Conservation (phyloP, 768 basidiomycete genomes). For the Tremella fuciformis region DNA sequence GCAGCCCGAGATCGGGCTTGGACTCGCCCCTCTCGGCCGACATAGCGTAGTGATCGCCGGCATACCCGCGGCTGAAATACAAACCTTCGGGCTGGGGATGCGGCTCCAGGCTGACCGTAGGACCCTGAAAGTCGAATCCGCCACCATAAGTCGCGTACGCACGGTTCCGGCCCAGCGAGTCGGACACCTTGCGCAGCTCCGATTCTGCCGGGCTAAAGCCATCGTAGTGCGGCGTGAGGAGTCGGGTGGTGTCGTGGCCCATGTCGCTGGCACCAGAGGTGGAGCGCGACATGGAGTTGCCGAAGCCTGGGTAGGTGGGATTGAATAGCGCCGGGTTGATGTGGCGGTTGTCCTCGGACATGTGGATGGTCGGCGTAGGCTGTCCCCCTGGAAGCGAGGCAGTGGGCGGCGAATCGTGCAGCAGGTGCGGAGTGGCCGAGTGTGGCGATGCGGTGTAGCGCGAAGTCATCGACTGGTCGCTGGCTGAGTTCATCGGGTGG, state of each 20-base stretch:
- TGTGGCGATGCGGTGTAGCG: slow-evolving; percentile 45
- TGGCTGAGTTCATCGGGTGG: slow-evolving; percentile 43
- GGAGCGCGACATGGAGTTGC: slow-evolving; percentile 41
- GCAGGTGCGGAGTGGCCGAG: slow-evolving; percentile 14
- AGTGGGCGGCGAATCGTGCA: slow-evolving; percentile 24
- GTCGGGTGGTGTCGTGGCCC: slow-evolving; percentile 20
- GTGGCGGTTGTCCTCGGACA: slow-evolving; percentile 15
- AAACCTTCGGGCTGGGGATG: slow-evolving; percentile 35
- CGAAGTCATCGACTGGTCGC: slow-evolving; percentile 34
- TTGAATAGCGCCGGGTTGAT: slow-evolving; percentile 40
- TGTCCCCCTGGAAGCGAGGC: slow-evolving; percentile 13
- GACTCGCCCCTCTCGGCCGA: slow-evolving; percentile 29
- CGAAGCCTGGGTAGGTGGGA: slow-evolving; percentile 15
- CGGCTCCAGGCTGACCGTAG: slow-evolving; percentile 9
- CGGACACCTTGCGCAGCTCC: slow-evolving; percentile 43
- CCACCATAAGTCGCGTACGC: not conserved
- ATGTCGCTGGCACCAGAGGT: slow-evolving; percentile 39
- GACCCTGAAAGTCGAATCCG: slow-evolving; percentile 8
- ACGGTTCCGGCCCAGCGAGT: slow-evolving; percentile 21
- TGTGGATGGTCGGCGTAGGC: slow-evolving; percentile 4
- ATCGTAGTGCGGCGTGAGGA: slow-evolving; percentile 36
- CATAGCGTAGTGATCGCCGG: slow-evolving; percentile 26
- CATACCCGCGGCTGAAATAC: slow-evolving; percentile 19
- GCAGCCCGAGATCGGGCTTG: slow-evolving; percentile 21
- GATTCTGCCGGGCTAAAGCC: slow-evolving; percentile 22